phyloP scores from a whole-genome alignment of 768 basidiomycete genomes.

The Cyathus striatus region DNA sequence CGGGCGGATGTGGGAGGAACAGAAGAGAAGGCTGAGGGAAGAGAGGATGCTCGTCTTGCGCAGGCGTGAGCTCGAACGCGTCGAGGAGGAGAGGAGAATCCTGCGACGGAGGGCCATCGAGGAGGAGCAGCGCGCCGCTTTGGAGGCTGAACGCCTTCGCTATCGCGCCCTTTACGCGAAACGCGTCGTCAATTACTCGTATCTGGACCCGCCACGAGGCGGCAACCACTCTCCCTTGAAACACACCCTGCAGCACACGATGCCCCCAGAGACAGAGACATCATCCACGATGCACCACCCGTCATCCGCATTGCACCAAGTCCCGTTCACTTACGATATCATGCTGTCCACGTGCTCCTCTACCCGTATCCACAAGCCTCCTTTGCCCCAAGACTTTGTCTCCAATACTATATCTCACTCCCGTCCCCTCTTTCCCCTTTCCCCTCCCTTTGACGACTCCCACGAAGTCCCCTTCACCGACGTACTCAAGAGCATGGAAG shows the following conservation, averaged over 20 bases:
- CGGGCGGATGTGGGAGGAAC: conserved; percentile 43
- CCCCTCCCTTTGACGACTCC: conserved; percentile 25
- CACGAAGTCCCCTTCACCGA: conserved; percentile 49
- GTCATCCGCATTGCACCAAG: no score
- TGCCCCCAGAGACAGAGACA: not conserved
- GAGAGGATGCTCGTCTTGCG: conserved; percentile 28
- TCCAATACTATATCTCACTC: not conserved
- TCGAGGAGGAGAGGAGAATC: conserved; percentile 11
- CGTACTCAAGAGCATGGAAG: conserved; percentile 53
- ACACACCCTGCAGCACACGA: no score
- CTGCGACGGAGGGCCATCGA: conserved; percentile 16
- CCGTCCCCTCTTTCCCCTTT: conserved; percentile 16
- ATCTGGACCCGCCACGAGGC: not conserved
- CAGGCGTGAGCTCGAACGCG: conserved; percentile 20
- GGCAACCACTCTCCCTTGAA: not conserved
- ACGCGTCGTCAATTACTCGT: not conserved
- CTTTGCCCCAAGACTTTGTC: conserved; percentile 4
- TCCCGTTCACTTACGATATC: conserved; percentile 22
- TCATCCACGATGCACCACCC: not conserved
- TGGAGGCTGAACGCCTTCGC: not conserved
- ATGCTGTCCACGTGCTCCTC: conserved; percentile 13
- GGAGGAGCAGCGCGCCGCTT: conserved; percentile 9
- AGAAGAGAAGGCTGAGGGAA: conserved; percentile 35
- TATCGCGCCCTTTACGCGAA: not conserved
- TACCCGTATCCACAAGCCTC: conserved; percentile 6